These are phyloP conservation scores for Penicillium sp. DNA, from an alignment of 2,329 filamentous ascomycete genomes.

Conservation along the genomic window DNA sequence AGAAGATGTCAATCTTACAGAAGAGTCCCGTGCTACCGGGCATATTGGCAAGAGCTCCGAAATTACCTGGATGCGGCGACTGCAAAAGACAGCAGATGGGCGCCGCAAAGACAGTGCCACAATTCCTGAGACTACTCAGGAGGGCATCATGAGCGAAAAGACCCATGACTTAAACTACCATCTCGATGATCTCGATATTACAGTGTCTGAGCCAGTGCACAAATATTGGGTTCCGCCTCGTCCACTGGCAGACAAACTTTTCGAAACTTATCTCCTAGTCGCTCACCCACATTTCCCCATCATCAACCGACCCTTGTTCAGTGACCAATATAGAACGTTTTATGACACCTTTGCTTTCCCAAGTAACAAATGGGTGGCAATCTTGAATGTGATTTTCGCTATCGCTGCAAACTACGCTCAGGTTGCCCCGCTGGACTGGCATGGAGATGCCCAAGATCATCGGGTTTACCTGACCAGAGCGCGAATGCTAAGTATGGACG, in stretches of 20 bases:
- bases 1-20: slow-evolving; percentile 16
- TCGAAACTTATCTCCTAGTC: slow-evolving; percentile 40
- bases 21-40: slow-evolving; percentile 16
- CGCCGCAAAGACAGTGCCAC: background rate
- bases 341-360: slow-evolving; percentile 29
- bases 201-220: slow-evolving; percentile 38
- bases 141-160: background rate
- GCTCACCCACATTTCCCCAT: slow-evolving; percentile 46
- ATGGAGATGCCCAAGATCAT: slow-evolving; percentile 35
- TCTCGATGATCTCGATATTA: slow-evolving; percentile 42
- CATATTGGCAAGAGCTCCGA: slow-evolving; percentile 23
- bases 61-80: slow-evolving; percentile 18
- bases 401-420: slow-evolving; percentile 41
- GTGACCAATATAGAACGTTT: slow-evolving; percentile 36
- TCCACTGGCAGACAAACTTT: slow-evolving; percentile 38
- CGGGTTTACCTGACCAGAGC: slow-evolving; percentile 44
- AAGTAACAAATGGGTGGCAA: slow-evolving; percentile 42
- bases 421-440: slow-evolving; percentile 32
- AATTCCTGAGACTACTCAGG: background rate
- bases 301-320: slow-evolving; percentile 39
- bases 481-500: slow-evolving; percentile 38
- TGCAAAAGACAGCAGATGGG: slow-evolving; percentile 7
- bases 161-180: slow-evolving; percentile 33
- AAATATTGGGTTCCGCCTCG: slow-evolving; percentile 40
- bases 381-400: slow-evolving; percentile 48